Evolutionary conservation across 345 rosid species (phyloP).

Genomic region (Hypericum perforatum): DNA sequence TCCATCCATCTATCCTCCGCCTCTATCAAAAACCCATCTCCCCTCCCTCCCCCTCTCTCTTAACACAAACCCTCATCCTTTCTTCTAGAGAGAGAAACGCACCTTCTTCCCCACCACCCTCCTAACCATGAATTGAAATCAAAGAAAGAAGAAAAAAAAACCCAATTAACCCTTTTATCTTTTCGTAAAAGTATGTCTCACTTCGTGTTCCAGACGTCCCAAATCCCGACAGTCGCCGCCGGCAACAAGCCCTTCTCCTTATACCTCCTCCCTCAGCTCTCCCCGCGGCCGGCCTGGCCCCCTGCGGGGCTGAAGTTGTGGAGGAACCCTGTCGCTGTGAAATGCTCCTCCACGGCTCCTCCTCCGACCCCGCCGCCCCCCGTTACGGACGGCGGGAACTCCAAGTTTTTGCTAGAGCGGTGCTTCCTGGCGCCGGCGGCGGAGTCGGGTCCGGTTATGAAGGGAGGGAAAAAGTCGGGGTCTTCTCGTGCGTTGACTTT

Average conservation of each 20-base stretch:
- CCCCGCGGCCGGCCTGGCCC: conserved; percentile 15
- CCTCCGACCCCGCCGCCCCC: conserved; percentile 15
- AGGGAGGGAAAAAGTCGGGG: conserved; percentile 43
- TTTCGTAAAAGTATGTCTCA: conserved; percentile 12
- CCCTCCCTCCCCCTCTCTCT: background rate
- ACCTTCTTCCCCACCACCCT: background rate
- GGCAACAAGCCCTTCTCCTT: background rate
- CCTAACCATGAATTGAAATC: background rate
- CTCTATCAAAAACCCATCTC: conserved; percentile 1
- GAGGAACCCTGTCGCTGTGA: conserved; percentile 20
- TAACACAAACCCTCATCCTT: background rate
- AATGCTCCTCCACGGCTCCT: conserved; percentile 17
- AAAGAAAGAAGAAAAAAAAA: background rate
- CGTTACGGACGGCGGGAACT: conserved; percentile 31
- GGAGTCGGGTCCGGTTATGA: conserved; percentile 64
- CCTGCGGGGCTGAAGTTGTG: conserved; percentile 23
- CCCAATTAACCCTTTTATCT: background rate
- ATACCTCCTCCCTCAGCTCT: conserved; percentile 8
- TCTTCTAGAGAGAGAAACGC: conserved; percentile 10
- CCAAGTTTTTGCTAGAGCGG: conserved; percentile 44
- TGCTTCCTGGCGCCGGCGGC: conserved; percentile 37
- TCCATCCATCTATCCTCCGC: background rate
- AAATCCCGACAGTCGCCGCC: conserved; percentile 8
- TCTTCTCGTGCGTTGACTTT: conserved; percentile 72
- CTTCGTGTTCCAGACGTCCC: conserved; percentile 14